A percentile compares a stretch with the other conserved stretches of the same genome.
Evolutionary conservation across 2,329 filamentous ascomycete species (phyloP).

Genomic region (Albifimbria verrucaria): DNA sequence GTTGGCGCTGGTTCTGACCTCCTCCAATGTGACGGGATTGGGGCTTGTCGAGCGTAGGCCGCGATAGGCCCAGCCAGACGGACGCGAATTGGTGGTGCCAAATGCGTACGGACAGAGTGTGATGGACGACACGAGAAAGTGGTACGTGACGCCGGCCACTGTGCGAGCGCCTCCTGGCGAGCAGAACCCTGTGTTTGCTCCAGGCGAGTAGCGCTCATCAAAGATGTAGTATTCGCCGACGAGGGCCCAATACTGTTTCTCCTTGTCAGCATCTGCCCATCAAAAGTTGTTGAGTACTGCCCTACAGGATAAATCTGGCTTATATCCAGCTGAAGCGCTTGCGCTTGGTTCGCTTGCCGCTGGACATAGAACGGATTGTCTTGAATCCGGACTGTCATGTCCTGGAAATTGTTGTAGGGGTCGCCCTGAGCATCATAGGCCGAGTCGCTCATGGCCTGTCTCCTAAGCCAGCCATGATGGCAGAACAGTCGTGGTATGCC

Average conservation of each 20-base stretch:
- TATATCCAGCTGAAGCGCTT: neutral
- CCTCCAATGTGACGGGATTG: neutral
- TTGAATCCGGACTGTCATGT: neutral
- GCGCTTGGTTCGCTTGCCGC: neutral
- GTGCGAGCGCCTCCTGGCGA: neutral
- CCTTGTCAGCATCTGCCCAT: neutral
- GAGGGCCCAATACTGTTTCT: neutral
- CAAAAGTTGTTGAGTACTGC: neutral
- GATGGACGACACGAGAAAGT: neutral
- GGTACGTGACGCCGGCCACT: neutral
- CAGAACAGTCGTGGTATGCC: neutral
- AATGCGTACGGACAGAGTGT: neutral
- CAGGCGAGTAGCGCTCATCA: neutral
- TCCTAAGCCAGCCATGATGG: neutral
- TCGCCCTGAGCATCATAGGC: neutral
- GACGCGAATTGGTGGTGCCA: neutral
- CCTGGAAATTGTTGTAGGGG: neutral
- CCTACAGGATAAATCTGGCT: neutral
- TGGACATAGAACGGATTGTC: neutral
- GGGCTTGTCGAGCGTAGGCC: neutral
- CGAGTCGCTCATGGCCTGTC: neutral
- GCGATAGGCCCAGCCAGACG: neutral
- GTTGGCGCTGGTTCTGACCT: neutral
- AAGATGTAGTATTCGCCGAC: neutral
- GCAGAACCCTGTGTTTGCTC: neutral